These are phyloP conservation scores for Emydomyces testavorans DNA, from an alignment of 2,329 filamentous ascomycete species.

Conservation along the genomic window DNA sequence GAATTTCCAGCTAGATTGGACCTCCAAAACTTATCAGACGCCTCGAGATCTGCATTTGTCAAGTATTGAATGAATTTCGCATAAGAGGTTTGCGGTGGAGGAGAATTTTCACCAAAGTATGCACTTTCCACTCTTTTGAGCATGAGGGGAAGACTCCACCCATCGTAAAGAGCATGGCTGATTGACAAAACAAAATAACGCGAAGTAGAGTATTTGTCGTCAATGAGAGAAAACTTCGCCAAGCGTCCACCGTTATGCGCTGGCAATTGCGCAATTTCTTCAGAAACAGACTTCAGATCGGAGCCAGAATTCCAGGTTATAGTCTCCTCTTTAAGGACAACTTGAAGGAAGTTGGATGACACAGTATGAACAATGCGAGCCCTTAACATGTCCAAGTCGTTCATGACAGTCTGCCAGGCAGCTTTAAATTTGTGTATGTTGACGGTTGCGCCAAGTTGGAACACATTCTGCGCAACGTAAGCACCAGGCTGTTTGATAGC, in stretches of 20 bases:
- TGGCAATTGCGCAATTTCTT: slow-evolving; percentile 21
- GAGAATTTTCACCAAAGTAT: slow-evolving; percentile 19
- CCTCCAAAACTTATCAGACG: slow-evolving; percentile 18
- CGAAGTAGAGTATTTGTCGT: slow-evolving; percentile 18
- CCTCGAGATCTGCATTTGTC: slow-evolving; percentile 12
- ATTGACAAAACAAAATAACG: slow-evolving; percentile 40
- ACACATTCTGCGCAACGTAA: slow-evolving; percentile 39
- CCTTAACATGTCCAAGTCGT: slow-evolving; percentile 39
- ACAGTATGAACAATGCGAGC: slow-evolving; percentile 37
- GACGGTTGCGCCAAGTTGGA: slow-evolving; percentile 29
- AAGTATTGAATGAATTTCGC: slow-evolving; percentile 22
- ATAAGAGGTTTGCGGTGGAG: slow-evolving; percentile 15
- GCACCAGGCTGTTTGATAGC: slow-evolving; percentile 38
- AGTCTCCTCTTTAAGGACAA: slow-evolving; percentile 27
- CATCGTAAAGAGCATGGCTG: slow-evolving; percentile 45
- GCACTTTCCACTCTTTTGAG: slow-evolving; percentile 30
- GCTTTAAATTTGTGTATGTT: slow-evolving; percentile 36
- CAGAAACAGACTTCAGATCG: slow-evolving; percentile 22
- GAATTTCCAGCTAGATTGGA: slow-evolving; percentile 14
- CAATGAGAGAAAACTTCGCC: slow-evolving; percentile 29
- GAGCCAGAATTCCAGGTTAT: slow-evolving; percentile 28
- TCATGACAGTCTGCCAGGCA: slow-evolving; percentile 38
- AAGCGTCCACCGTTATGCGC: slow-evolving; percentile 28
- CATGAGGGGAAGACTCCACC: slow-evolving; percentile 34
- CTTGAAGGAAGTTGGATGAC: slow-evolving; percentile 30